Conservation (phyloP, 2,329 filamentous ascomycete species). For the Golovinomyces cichoracearum region DNA sequence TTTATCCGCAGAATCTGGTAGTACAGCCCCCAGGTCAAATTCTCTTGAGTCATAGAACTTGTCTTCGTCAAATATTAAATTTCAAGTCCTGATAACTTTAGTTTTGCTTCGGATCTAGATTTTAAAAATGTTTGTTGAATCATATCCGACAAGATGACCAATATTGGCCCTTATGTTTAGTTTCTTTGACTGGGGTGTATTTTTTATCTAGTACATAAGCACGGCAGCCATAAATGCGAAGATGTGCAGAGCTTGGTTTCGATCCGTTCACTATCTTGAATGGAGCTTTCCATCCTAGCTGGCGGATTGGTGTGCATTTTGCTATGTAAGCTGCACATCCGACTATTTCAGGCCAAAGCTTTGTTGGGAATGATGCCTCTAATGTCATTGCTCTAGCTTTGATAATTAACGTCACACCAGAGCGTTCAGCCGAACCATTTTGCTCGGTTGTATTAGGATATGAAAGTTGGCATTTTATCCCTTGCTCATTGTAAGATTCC, state of each 20-base stretch:
- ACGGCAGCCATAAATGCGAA: background rate
- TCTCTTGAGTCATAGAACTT: background rate
- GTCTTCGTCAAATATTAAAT: background rate
- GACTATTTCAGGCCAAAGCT: background rate
- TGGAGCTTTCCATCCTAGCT: background rate
- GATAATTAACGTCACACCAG: background rate
- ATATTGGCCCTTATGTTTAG: background rate
- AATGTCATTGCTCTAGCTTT: background rate
- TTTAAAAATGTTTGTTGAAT: background rate
- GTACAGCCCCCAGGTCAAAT: background rate
- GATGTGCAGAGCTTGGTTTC: conserved; percentile 1
- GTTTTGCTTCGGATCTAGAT: background rate
- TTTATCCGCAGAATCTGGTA: background rate
- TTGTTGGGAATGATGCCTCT: background rate
- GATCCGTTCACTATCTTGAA: background rate
- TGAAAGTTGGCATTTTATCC: background rate
- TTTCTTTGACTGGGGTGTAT: background rate
- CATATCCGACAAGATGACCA: background rate
- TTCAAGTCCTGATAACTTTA: background rate
- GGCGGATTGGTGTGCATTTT: background rate
- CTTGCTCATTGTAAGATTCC: background rate
- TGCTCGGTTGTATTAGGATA: background rate
- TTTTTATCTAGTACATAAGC: background rate
- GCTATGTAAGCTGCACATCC: background rate
- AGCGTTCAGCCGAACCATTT: background rate